Conservation (phyloP, 345 rosid species). For the Mallotus nudiflorus region DNA sequence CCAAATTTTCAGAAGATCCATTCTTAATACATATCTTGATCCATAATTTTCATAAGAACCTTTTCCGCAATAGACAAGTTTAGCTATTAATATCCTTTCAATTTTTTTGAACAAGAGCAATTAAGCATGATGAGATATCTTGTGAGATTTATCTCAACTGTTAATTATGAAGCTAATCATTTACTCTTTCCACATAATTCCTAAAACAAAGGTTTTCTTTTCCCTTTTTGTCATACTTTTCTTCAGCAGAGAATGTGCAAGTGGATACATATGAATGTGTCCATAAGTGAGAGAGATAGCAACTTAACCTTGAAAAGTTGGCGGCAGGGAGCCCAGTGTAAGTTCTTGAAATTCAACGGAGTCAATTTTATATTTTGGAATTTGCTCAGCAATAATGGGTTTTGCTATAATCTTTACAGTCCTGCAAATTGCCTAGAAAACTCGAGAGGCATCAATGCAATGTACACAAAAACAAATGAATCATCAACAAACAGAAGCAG, state of each 20-base stretch:
- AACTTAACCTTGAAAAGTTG: slow-evolving; percentile 28
- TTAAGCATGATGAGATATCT: background rate
- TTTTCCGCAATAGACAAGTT: background rate
- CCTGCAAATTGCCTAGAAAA: slow-evolving; percentile 33
- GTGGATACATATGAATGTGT: background rate
- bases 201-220: background rate
- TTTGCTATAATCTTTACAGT: slow-evolving; percentile 29
- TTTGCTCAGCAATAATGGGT: slow-evolving; percentile 40
- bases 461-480: background rate
- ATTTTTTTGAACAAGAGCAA: background rate
- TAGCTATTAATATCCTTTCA: background rate
- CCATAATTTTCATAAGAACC: background rate
- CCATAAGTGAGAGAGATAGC: background rate
- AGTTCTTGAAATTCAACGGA: slow-evolving; percentile 34
- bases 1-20: background rate
- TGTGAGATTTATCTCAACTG: background rate
- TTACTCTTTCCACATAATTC: background rate
- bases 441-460: slow-evolving; percentile 4
- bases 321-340: slow-evolving; percentile 35
- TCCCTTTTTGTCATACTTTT: background rate
- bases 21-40: background rate
- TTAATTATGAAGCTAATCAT: background rate
- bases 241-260: background rate
- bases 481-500: background rate
- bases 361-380: slow-evolving; percentile 38